A percentile compares a stretch with the other conserved stretches of the same genome.
Conservation (phyloP, 345 rosid species). For the Viola odorata region DNA sequence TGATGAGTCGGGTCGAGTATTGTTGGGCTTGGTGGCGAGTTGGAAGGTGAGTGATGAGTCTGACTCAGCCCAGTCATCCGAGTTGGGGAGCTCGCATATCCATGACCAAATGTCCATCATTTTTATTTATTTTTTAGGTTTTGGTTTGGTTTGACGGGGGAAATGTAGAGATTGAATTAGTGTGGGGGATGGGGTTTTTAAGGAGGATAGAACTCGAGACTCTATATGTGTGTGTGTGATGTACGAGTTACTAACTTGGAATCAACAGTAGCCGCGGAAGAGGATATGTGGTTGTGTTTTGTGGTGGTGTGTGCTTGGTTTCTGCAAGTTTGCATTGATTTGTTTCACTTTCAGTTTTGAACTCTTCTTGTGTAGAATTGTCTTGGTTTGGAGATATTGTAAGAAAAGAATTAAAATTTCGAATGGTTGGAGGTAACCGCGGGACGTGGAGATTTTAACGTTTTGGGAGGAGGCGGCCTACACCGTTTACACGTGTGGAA, state of each 20-base stretch:
- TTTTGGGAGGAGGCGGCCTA: conserved; percentile 19
- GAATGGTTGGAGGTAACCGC: conserved; percentile 23
- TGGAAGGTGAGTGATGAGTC: conserved; percentile 28
- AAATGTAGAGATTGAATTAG: conserved; percentile 3
- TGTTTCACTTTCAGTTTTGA: conserved; percentile 17
- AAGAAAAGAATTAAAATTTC: conserved; percentile 16
- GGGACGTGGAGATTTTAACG: conserved; percentile 42
- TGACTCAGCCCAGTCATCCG: conserved; percentile 28
- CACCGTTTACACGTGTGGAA: conserved; percentile 14
- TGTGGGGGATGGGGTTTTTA: conserved; percentile 22
- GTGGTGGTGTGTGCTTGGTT: background rate
- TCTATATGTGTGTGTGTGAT: conserved; percentile 48
- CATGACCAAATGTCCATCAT: conserved; percentile 79
- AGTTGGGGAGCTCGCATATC: conserved; percentile 52
- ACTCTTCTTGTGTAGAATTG: conserved; percentile 9
- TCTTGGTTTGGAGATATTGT: conserved; percentile 14
- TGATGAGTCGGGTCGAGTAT: conserved; percentile 2
- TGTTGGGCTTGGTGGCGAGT: conserved; percentile 32
- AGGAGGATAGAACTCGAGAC: too few relatives aligned
- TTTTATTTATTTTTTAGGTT: conserved; percentile 9
- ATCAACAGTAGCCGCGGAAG: conserved; percentile 20
- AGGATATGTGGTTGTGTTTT: conserved; percentile 27
- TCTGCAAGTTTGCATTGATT: conserved; percentile 13
- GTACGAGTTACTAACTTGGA: conserved; percentile 34
- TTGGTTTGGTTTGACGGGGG: conserved; percentile 1